Conservation (phyloP, 805 yeast genomes). For the Isabelozyma pseudorhagii region DNA sequence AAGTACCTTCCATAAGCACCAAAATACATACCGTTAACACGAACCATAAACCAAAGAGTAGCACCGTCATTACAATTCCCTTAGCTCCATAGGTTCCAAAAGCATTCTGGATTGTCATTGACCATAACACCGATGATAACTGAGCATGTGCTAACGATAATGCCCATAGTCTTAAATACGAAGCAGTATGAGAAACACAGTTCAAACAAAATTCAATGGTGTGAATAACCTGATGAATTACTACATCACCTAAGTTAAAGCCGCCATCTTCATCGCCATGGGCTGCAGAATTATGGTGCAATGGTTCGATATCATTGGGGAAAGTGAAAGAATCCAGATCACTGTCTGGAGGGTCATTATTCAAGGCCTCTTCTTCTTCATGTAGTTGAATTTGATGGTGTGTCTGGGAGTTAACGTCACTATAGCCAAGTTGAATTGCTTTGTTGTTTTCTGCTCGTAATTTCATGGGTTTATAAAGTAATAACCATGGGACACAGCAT, state of each 20-base stretch:
- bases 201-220: slow-evolving; percentile 96
- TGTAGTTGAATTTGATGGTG: slow-evolving; percentile 24
- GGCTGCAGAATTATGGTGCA: slow-evolving; percentile 23
- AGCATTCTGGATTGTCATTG: slow-evolving; percentile 85
- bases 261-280: slow-evolving; percentile 54
- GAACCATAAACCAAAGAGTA: slow-evolving; percentile 94
- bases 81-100: slow-evolving; percentile 61
- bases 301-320: slow-evolving; percentile 30
- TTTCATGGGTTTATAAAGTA: slow-evolving; percentile 78
- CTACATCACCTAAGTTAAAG: slow-evolving; percentile 84
- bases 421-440: slow-evolving; percentile 34
- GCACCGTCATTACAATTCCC: slow-evolving; percentile 73
- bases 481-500: slow-evolving; percentile 88
- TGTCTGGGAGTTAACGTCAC: slow-evolving; percentile 30
- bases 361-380: slow-evolving; percentile 26
- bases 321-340: slow-evolving; percentile 11
- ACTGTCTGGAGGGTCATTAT: slow-evolving; percentile 20
- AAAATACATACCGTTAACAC: slow-evolving; percentile 83
- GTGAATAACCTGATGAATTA: slow-evolving; percentile 96
- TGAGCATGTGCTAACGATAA: slow-evolving; percentile 96
- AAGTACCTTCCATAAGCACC: slow-evolving; percentile 97
- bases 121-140: slow-evolving; percentile 91
- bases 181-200: slow-evolving; percentile 98
- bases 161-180: slow-evolving; percentile 96
- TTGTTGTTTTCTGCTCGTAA: slow-evolving; percentile 40